A percentile compares a stretch with the other conserved stretches of the same genome.
phyloP scores from a whole-genome alignment of 1,284 basidiomycete genomes.

The Rhodotorula sp. region DNA sequence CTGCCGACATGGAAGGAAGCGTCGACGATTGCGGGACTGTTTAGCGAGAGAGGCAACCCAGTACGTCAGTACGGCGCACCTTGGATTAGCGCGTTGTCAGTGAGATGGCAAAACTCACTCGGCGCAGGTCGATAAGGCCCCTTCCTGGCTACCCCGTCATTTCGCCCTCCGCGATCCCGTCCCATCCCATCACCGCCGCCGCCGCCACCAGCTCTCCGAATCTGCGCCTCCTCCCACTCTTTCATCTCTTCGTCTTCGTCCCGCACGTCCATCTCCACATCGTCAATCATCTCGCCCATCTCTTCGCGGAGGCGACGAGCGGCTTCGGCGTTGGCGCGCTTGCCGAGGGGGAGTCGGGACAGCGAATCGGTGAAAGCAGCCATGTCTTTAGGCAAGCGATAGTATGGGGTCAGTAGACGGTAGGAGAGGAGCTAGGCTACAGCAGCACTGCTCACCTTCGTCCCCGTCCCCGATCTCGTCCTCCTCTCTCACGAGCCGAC shows the following conservation, averaged over 20 bases:
- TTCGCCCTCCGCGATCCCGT: slow-evolving; percentile 1
- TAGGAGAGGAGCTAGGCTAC: slow-evolving; percentile 60
- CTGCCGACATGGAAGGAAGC: slow-evolving; percentile 65
- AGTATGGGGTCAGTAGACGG: no score
- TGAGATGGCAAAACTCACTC: slow-evolving; percentile 65
- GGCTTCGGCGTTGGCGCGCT: slow-evolving; percentile 74
- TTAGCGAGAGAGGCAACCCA: slow-evolving; percentile 39
- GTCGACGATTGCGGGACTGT: slow-evolving; percentile 54
- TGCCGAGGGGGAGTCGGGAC: slow-evolving; percentile 79
- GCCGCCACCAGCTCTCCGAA: slow-evolving; percentile 62
- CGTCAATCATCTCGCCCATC: slow-evolving; percentile 82
- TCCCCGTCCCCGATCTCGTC: slow-evolving; percentile 90
- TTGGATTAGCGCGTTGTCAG: slow-evolving; percentile 44
- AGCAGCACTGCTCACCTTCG: slow-evolving; percentile 63
- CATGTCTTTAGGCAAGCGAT: slow-evolving; percentile 58
- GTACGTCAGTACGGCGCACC: no score
- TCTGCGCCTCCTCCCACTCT: slow-evolving; percentile 87
- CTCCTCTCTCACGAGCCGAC: slow-evolving; percentile 81
- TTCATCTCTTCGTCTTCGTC: slow-evolving; percentile 78
- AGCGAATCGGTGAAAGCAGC: slow-evolving; percentile 86
- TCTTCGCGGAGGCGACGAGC: slow-evolving; percentile 66
- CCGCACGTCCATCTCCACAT: slow-evolving; percentile 61
- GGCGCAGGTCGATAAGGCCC: slow-evolving; percentile 65
- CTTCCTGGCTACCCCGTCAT: slow-evolving; percentile 1
- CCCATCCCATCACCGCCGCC: slow-evolving; percentile 34